Conservation (phyloP, 306 rosid species). For the Cucurbita argyrosperma region DNA sequence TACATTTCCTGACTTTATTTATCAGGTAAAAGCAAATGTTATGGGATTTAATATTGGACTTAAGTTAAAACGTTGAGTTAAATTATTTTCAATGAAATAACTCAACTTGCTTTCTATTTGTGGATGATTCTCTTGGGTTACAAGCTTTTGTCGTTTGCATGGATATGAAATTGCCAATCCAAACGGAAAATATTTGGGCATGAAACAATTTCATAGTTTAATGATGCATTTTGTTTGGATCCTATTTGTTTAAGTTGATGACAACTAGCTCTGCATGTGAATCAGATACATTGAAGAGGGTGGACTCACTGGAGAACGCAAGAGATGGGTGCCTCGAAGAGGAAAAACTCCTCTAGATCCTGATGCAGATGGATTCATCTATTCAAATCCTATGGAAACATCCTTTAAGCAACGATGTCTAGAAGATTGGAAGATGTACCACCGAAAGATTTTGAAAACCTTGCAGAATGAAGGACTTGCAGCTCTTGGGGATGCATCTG, state of each 20-base stretch:
- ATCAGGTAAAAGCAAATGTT: not conserved
- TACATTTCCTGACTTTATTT: not conserved
- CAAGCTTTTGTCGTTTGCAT: not conserved
- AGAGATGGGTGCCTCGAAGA: constrained; percentile 87
- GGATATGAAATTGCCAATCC: not conserved
- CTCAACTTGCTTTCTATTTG: not conserved
- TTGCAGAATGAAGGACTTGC: constrained; percentile 60
- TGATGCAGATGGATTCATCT: constrained; percentile 79
- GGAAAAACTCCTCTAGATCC: constrained; percentile 97
- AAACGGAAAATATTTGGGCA: not conserved
- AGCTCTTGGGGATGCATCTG: constrained; percentile 71
- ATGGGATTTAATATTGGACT: not conserved
- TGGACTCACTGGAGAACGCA: constrained; percentile 95
- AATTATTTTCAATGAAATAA: not conserved
- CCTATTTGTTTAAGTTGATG: not conserved
- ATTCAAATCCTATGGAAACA: constrained; percentile 84
- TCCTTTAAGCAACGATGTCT: constrained; percentile 86
- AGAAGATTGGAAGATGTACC: constrained; percentile 52
- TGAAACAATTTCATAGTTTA: not conserved
- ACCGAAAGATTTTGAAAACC: constrained; percentile 55
- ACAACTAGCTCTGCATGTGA: constrained; percentile 13
- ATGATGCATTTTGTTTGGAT: not conserved
- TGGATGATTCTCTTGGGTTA: not conserved
- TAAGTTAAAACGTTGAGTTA: not conserved
- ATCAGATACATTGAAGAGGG: constrained; percentile 77